Evolutionary conservation across 2,329 filamentous ascomycete genomes (phyloP).

Genomic region (Penicillium sp.): DNA sequence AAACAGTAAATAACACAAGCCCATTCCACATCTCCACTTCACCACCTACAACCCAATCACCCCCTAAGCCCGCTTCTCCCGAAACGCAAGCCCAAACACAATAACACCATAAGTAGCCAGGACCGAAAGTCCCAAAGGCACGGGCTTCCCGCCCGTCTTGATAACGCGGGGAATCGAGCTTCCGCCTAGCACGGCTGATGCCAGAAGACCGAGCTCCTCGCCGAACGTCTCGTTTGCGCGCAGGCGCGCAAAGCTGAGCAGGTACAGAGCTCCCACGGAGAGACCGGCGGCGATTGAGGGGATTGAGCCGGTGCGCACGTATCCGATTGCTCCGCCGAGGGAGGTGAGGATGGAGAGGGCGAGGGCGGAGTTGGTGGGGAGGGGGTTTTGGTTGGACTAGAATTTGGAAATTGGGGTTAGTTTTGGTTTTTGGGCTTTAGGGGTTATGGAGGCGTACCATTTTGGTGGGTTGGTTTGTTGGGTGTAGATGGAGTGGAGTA

Average conservation of each 20-base stretch:
- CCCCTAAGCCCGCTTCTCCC: constrained; percentile 29
- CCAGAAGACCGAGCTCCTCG: constrained; percentile 80
- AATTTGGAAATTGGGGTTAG: background rate
- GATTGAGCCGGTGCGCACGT: constrained; percentile 74
- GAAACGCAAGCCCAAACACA: constrained; percentile 69
- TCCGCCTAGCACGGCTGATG: constrained; percentile 76
- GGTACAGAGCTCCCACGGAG: constrained; percentile 73
- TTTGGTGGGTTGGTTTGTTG: constrained; percentile 1
- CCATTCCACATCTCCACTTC: background rate
- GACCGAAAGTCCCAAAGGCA: constrained; percentile 73
- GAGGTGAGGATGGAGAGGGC: constrained; percentile 77
- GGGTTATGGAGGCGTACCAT: constrained; percentile 18
- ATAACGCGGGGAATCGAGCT: constrained; percentile 83
- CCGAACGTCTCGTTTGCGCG: constrained; percentile 72
- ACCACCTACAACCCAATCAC: background rate
- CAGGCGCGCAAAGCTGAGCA: constrained; percentile 74
- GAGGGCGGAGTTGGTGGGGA: constrained; percentile 59
- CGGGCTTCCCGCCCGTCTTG: constrained; percentile 67
- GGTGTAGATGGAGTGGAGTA: background rate
- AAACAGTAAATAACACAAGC: too few relatives aligned
- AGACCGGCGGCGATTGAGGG: constrained; percentile 82
- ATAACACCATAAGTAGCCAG: constrained; percentile 72
- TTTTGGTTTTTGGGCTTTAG: background rate
- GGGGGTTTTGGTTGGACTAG: constrained; percentile 12
- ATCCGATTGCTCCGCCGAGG: constrained; percentile 81